phyloP scores from a whole-genome alignment of 176 grass and related monocot species.

The Oryza glaberrima region DNA sequence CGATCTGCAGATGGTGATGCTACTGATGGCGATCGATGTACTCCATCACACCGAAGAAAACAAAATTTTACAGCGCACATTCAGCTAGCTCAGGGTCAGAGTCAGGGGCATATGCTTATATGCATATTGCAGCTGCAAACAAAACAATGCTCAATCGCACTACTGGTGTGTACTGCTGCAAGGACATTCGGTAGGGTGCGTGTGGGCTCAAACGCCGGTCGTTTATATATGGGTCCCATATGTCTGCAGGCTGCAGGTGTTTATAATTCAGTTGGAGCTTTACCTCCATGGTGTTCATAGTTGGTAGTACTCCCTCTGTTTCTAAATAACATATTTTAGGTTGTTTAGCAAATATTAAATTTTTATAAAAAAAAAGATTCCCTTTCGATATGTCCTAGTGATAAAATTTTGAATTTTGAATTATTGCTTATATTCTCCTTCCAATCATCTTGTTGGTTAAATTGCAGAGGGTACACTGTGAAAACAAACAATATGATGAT shows the following conservation, averaged over 20 bases:
- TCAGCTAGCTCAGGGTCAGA: neutral
- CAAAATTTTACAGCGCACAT: slow-evolving; percentile 32
- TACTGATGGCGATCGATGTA: slow-evolving; percentile 45
- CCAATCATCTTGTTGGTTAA: too few relatives aligned
- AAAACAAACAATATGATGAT: slow-evolving; percentile 20
- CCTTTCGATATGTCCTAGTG: too few relatives aligned
- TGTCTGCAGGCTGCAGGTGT: neutral
- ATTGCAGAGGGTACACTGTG: neutral
- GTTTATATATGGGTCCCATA: neutral
- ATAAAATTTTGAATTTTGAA: too few relatives aligned
- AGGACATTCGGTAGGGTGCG: neutral
- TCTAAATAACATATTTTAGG: too few relatives aligned
- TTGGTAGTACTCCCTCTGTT: too few relatives aligned
- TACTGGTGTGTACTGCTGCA: neutral
- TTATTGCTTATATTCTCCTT: too few relatives aligned
- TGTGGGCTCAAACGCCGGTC: neutral
- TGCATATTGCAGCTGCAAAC: neutral
- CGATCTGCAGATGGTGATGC: slow-evolving; percentile 20
- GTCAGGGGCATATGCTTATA: too few relatives aligned
- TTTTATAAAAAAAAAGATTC: too few relatives aligned
- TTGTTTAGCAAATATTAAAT: too few relatives aligned
- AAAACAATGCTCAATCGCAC: neutral
- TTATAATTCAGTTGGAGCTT: neutral
- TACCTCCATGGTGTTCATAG: neutral
- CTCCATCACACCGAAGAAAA: slow-evolving; percentile 43